Base-by-base conservation (phyloP, 148 eudicot species). In the Heliamphora exappendiculata region DNA sequence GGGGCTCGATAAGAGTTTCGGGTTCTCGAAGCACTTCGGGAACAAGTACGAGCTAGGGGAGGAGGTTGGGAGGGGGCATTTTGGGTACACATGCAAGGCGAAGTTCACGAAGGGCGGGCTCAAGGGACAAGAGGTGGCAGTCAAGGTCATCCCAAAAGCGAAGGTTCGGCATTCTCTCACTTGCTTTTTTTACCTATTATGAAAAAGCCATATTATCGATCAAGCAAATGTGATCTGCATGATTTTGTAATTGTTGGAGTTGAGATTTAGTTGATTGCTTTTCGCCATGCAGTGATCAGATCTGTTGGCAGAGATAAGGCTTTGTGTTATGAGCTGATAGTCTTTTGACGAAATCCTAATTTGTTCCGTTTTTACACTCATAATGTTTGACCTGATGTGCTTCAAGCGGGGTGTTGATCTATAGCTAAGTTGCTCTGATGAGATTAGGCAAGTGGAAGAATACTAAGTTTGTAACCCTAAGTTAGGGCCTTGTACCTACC, bases 21-120 rank as follows among this genome's bases (percentile, higher is more conserved):
- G 98, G 74, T 95, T 88, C 66, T 84, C 86, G 47, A 91, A 88
- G 89, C 79, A 88, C 66, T 86, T 95, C 41, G 79, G 74, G 59
- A 90, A 75, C 72, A 89, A 85, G 85, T 95, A 92, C 80, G 97
- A 92, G 84, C 59, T 95, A 0, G 98, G 98, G 49, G 97, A 89
- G 29, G 98, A 95, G 83, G 93, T 95, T 22, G 97, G 98, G 55
- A 87, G 96, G 81, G 98, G 98, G 78, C 97, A 95, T 88, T 95
- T 95, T 86, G 98, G 97, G 78, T 91, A 92, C 78, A 95, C 98
- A 50, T 84, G 96, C 39, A 82, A 77, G 50, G 98, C 94, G 16
- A 86, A 82, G 81, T 83, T 80, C 63, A 91, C 87, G 87, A 95
- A 92, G 71, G 97, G 98, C 9, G 91, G 89, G 36, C 79, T 85